Percentiles rank a stretch among this genome's conserved stretches.
Conservation (phyloP, 1,139 yeast genomes). For the Geotrichum citri-aurantii region DNA sequence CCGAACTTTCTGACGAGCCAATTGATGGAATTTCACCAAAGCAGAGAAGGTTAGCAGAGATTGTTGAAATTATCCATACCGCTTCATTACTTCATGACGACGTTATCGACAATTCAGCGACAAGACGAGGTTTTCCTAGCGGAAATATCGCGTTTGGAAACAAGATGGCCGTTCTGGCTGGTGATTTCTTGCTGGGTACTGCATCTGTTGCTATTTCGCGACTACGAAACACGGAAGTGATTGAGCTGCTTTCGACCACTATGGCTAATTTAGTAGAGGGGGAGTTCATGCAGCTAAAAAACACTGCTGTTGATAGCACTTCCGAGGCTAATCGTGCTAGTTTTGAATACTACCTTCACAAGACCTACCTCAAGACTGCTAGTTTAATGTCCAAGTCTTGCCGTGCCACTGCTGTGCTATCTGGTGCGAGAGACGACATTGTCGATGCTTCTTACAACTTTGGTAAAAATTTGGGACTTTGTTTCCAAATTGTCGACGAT, state of each 20-base stretch:
- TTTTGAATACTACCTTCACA: slow-evolving; percentile 89
- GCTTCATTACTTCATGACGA: slow-evolving; percentile 96
- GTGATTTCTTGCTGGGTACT: slow-evolving; percentile 89
- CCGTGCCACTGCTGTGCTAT: slow-evolving; percentile 86
- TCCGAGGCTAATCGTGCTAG: slow-evolving; percentile 79
- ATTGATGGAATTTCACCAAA: slow-evolving; percentile 69
- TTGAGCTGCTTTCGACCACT: slow-evolving; percentile 88
- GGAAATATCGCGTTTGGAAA: slow-evolving; percentile 93
- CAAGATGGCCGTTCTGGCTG: slow-evolving; percentile 96
- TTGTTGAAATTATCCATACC: slow-evolving; percentile 97
- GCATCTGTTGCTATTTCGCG: slow-evolving; percentile 96
- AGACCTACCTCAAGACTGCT: slow-evolving; percentile 92
- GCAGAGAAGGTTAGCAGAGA: slow-evolving; percentile 91
- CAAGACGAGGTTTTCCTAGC: slow-evolving; percentile 83
- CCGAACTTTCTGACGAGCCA: slow-evolving; percentile 48
- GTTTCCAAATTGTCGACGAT: slow-evolving; percentile 95
- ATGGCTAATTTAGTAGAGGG: slow-evolving; percentile 97
- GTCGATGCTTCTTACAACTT: slow-evolving; percentile 84
- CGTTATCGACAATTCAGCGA: slow-evolving; percentile 88
- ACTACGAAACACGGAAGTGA: slow-evolving; percentile 92
- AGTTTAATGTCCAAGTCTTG: slow-evolving; percentile 92
- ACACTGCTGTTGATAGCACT: slow-evolving; percentile 62
- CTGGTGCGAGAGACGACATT: slow-evolving; percentile 70
- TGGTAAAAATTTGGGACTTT: slow-evolving; percentile 88
- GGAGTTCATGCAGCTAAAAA: slow-evolving; percentile 95